Conservation (phyloP, 2,329 filamentous ascomycete species). For the Colletotrichum sp. region DNA sequence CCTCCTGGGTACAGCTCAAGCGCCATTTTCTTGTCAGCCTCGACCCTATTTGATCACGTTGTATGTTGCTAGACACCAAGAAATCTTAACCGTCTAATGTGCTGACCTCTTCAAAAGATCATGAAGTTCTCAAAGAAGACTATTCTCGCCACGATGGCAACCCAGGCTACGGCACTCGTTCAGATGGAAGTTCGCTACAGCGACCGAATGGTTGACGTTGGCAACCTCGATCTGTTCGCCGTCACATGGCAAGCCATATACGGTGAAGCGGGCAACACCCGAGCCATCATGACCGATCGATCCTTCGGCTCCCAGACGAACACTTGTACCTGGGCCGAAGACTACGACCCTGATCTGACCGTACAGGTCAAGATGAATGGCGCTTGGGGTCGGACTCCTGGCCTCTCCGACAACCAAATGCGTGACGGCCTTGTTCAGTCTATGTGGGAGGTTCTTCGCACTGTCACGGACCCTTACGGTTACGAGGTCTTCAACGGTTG, state of each 20-base stretch:
- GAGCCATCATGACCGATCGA: constrained; percentile 15
- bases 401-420: constrained; percentile 15
- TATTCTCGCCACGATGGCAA: constrained; percentile 6
- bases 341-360: constrained; percentile 12
- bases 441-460: constrained; percentile 17
- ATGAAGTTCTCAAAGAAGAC: constrained; percentile 10
- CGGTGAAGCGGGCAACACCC: constrained; percentile 16
- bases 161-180: constrained; percentile 6
- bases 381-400: constrained; percentile 18
- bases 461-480: neutral
- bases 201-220: constrained; percentile 22
- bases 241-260: constrained; percentile 21
- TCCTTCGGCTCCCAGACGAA: constrained; percentile 5
- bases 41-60: neutral
- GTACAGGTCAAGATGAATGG: constrained; percentile 20
- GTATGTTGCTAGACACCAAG: neutral
- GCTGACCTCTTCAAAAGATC: neutral
- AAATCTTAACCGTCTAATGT: rapidly evolving
- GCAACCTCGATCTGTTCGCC: constrained; percentile 20
- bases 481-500: constrained; percentile 21
- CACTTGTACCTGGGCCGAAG: constrained; percentile 9
- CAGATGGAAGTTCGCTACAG: constrained; percentile 23
- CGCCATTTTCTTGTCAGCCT: neutral
- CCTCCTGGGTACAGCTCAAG: neutral
- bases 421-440: constrained; percentile 20